Evolutionary conservation across 352 stramenopile species (phyloP), one percentile per base, ranked within the genome.

Genomic region (Phytophthora melonis): DNA sequence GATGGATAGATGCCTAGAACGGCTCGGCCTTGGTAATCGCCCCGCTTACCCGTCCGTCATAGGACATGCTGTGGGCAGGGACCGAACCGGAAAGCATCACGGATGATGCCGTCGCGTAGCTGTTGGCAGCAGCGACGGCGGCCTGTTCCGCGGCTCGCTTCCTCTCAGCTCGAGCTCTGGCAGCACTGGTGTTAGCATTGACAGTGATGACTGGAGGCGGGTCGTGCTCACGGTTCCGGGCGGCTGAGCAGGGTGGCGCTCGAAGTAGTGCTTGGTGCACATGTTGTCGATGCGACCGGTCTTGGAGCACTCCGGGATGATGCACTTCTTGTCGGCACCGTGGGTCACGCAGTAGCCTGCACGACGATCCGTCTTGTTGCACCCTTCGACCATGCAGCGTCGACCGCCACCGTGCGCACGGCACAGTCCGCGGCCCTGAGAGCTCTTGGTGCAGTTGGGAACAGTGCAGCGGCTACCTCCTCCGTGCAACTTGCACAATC

Each of bases 231-330:
- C 70, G 25, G 69, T 74, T 68, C 73, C 77, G 68, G 77, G 69
- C 11, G 77, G 77, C 61, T 80, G 77, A 14, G 83, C 77, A 53
- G 89, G 83, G 66, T 94, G 86, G 55, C 85, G 85, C 63, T 93
- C 88, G 62, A 93, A 94, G 75, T 93, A 94, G 77, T 94, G 88
- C 74, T 94, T 94, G 9, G 88, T 93, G 56, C 88, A 94, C 82
- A 94, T 88, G 58, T 79, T 84, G 69, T 94, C 86, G 64, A 94
- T 94, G 58, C 89, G 87, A 23, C 88, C 89, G 8, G 88, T 94
- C 78, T 94, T 94, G 21, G 84, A 91, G 71, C 90, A 97, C 74
- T 94, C 89, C 6, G 79, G 73, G 27, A 95, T 81, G 63, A 88
- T 74, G 67, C 90, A 96, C 65, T 93, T 94, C 65, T 91, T 90